Evolutionary conservation across 2,329 filamentous ascomycete genomes (phyloP).

Genomic region (Nigrograna mackinnonii): DNA sequence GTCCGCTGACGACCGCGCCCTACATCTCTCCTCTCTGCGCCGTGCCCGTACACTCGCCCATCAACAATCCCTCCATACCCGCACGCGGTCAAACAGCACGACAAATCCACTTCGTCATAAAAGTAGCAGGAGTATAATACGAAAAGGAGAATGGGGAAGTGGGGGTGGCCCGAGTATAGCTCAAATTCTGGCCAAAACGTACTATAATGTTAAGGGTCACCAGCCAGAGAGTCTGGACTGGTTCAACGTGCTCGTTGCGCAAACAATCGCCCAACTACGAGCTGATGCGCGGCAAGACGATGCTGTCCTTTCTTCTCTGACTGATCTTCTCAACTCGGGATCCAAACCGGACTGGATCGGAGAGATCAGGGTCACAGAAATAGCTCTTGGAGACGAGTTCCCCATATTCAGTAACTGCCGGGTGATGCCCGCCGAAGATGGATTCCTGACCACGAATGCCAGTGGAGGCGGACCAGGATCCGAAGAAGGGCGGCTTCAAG

Average conservation of each 20-base stretch:
- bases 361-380: slow-evolving; percentile 90
- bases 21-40: slow-evolving; percentile 74
- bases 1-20: slow-evolving; percentile 77
- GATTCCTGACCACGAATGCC: slow-evolving; percentile 51
- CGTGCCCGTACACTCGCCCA: slow-evolving; percentile 76
- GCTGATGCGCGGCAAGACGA: slow-evolving; percentile 91
- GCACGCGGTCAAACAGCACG: slow-evolving; percentile 36
- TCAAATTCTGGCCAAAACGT: slow-evolving; percentile 93
- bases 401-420: slow-evolving; percentile 98
- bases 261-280: slow-evolving; percentile 94
- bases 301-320: slow-evolving; percentile 83
- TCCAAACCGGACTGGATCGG: slow-evolving; percentile 89
- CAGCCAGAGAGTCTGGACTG: slow-evolving; percentile 96
- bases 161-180: slow-evolving; percentile 78
- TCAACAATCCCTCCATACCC: slow-evolving; percentile 31
- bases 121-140: slow-evolving; percentile 51
- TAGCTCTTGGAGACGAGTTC: slow-evolving; percentile 94
- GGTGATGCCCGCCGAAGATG: slow-evolving; percentile 88
- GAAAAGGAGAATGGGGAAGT: slow-evolving; percentile 28
- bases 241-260: slow-evolving; percentile 97
- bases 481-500: slow-evolving; percentile 80
- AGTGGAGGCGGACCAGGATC: slow-evolving; percentile 51
- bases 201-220: slow-evolving; percentile 94
- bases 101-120: slow-evolving; percentile 38
- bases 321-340: slow-evolving; percentile 82